Base-by-base conservation (phyloP, 1,284 basidiomycete genomes). In the Butyriboletus appendiculatus region DNA sequence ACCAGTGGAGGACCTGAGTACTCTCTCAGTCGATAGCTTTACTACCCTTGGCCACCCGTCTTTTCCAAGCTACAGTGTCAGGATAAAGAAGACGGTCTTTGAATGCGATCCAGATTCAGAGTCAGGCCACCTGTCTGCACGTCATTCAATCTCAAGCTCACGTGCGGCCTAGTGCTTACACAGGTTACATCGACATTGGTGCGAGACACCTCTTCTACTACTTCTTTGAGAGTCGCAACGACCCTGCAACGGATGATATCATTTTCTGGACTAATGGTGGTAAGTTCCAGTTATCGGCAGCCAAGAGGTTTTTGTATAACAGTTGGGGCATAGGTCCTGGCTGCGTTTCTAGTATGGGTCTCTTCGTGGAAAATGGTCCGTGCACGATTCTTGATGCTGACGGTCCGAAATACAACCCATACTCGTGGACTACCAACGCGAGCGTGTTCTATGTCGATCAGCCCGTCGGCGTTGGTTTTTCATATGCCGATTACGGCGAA, bases 151-250 rank as follows among this genome's bases (percentile, higher is more conserved):
- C 45, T 26, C 11, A 34, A 22, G 48, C 45, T 48, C 45, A 53
- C 32, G 20, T 18, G 24, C n/a, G 5, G 12, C 49, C 22, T 37
- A 81, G 80, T 48, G 79, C 78, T 10, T 85, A 82, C 58, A 84
- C 84, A 9, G 82, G 84, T 4, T 85, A 85, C 61, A 69, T 86
- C 15, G 83, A 85, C 52, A 76, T 84, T 5, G 85, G 81, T 43
- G 82, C 81, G 28, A 55, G 82, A 59, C 82, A 84, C 57, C 69
- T 92, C 33, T 94, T 92, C 74, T 93, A 92, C 76, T 91, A 88
- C 75, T 93, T 92, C 71, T 92, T 93, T 71, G 89, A 92, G 69
- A 88, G 84, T 48, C 75, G 90, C 53, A 79, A 72, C 50, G 73
- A 86, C 55, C 88, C 88, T 0, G 74, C 76, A 28, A 80, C 73